Base-by-base conservation (phyloP, 805 yeast genomes). In the Candida palmyrensis region DNA sequence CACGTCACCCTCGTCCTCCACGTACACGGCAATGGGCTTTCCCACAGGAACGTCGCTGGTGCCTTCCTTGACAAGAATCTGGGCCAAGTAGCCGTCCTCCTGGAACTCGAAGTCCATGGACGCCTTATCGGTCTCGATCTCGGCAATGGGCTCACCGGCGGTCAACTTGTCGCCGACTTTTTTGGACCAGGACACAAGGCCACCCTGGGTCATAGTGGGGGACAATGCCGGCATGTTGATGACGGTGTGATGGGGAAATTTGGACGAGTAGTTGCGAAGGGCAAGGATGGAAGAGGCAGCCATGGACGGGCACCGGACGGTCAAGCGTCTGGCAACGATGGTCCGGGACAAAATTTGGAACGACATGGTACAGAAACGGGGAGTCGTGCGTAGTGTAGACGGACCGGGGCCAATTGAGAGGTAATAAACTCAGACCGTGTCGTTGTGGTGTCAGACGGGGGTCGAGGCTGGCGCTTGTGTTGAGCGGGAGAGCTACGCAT, bases 121-220 rank as follows among this genome's bases (percentile, higher is more conserved):
- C 34, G 97, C 97, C 71, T 89, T 89, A 62, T 89, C 98, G 47
- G 98, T 90, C 69, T 90, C 98, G 44, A 90, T 82, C 67, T 90
- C 97, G 39, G 96, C 97, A 47, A 90, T 76, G 29, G 92, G 80
- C 56, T 89, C 97, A 62, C 98, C 98, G 14, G 97, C 92, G 19
- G 73, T 52, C 45, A 92, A 77, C 59, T 76, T 65, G 58, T 92
- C 98, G 53, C 98, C 98, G 24, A 80, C 85, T 28, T 75, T 62
- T 70, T 89, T 92, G 57, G 79, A 74, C 98, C 98, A 92, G 39
- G 77, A 70, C 25, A 90, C 90, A 44, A 92, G 69, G 60, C 78
- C 82, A 57, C 98, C 98, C 56, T 85, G 90, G 41, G 96, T 84
- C 99, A 92, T 92, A 35, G 99, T 92, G 45, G 99, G 98, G n/a